Percentiles rank a stretch among this genome's conserved stretches.
Evolutionary conservation across 768 basidiomycete species (phyloP).

Genomic region (Xerocomus brunneocitrinus): DNA sequence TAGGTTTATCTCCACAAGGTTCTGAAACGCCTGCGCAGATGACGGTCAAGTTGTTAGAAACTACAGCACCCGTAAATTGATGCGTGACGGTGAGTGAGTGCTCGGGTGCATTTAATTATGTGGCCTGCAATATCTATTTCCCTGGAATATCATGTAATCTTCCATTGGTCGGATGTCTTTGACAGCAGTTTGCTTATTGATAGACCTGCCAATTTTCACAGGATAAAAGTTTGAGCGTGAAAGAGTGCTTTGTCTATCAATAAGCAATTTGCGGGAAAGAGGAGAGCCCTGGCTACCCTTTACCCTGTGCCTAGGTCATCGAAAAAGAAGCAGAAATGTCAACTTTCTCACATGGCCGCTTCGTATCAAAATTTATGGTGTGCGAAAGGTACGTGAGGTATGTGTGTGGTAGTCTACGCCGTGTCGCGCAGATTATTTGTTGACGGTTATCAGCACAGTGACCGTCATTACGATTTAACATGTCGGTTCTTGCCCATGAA

Average conservation of each 20-base stretch:
- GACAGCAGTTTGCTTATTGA: background rate
- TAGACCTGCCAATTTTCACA: background rate
- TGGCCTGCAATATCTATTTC: background rate
- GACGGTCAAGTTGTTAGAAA: background rate
- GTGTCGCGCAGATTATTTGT: background rate
- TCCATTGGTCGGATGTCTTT: background rate
- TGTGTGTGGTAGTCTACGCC: no score
- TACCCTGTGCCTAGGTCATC: no score
- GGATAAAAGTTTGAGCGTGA: background rate
- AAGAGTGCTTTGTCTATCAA: no score
- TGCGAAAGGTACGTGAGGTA: no score
- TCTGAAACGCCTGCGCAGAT: slow-evolving; percentile 3
- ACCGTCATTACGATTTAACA: background rate
- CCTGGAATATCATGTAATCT: background rate
- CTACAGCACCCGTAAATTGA: background rate
- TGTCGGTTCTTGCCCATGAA: background rate
- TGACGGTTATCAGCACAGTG: background rate
- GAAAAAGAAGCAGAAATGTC: no score
- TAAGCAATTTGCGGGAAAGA: no score
- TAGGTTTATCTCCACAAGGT: background rate
- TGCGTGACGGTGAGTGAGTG: background rate
- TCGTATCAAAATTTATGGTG: no score
- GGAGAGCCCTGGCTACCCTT: no score
- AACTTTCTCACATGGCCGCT: no score
- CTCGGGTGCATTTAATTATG: background rate